Base-by-base conservation (phyloP, 495 filamentous ascomycete genomes). In the Rusavskia elegans region DNA sequence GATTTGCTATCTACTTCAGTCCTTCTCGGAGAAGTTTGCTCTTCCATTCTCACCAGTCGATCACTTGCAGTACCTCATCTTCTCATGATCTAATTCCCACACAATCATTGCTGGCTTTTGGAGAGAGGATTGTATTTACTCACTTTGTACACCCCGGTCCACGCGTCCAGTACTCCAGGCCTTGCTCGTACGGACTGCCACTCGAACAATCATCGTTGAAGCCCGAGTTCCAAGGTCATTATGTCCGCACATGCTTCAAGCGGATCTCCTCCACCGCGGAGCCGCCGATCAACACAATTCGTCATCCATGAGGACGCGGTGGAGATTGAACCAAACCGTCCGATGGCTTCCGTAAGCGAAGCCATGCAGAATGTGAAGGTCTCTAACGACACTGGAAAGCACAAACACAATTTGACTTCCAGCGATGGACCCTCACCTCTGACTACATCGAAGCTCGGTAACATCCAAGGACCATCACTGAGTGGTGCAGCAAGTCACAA, bases 161-260 rank as follows among this genome's bases (percentile, higher is more conserved):
- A 50, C 45, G 35, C 27, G 17, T 27, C 17, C 40, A n/a, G 21
- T 29, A 25, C 21, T 19, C 32, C 38, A 17, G 6, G 29, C 41
- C 25, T 54, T 21, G 45, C 30, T 23, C 8, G 35, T 51, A n/a
- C n/a, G 51, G 52, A 25, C 40, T 20, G 19, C 44, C 29, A 50
- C 35, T 19, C 32, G 19, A 49, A 29, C 23, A 19, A 38, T 38
- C 53, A 55, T 50, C n/a, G 8, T 7, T 40, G 17, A 5, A 30
- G 44, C 16, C 2, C n/a, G 11, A 42, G 27, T 23, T 19, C 32
- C 13, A 30, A 21, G 29, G 14, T 23, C 44, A 59, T 45, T 46
- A 78, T 77, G 76, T 73, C 76, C 56, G 51, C 63, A 25, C 50
- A 64, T 20, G 56, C 63, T 29, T 69, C 71, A 16, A 70, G 68